Base-by-base conservation (phyloP, 805 yeast species). In the Pichia ethanolica region DNA sequence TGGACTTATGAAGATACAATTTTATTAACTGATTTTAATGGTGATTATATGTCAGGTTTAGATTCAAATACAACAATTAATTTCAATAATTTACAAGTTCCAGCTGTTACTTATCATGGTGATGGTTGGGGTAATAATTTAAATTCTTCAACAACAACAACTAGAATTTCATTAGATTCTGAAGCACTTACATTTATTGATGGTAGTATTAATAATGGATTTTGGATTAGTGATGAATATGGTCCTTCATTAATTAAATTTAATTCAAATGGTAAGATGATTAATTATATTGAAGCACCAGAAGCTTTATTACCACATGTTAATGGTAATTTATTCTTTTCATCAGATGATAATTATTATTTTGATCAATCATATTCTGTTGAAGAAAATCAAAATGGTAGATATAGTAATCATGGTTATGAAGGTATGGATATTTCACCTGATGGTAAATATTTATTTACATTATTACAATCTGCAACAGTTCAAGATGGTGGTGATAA, bases 171-270 rank as follows among this genome's bases (percentile, higher is more conserved):
- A 35, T 48, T 65, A 33, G 69, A 65, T 48, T 54, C 68, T 7
- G 68, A 65, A 50, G 56, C 63, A 20, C 37, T 65, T 30, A 53
- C 59, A 34, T 52, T 65, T 8, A 51, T 65, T 45, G 53, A 54
- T 30, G 68, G 67, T 43, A 62, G 60, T 41, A 58, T 64, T 39
- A 38, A 47, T 33, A 62, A 64, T 39, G 69, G 69, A 2, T 65
- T 65, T 51, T 63, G 68, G 68, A 58, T 65, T 43, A 49, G 63
- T 41, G 69, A 65, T 51, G 69, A 64, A 47, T 65, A 65, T 45
- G 69, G 69, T 5, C 69, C 69, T n/a, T 58, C 59, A 30, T 42
- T 62, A 30, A 60, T 56, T 54, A 59, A 58, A 43, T 65, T 64
- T 40, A 54, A 54, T 49, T 47, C 65, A 12, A 39, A 49, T 26